Evolutionary conservation across 176 grass and related monocot species (phyloP).

Genomic region (Juncus effusus): DNA sequence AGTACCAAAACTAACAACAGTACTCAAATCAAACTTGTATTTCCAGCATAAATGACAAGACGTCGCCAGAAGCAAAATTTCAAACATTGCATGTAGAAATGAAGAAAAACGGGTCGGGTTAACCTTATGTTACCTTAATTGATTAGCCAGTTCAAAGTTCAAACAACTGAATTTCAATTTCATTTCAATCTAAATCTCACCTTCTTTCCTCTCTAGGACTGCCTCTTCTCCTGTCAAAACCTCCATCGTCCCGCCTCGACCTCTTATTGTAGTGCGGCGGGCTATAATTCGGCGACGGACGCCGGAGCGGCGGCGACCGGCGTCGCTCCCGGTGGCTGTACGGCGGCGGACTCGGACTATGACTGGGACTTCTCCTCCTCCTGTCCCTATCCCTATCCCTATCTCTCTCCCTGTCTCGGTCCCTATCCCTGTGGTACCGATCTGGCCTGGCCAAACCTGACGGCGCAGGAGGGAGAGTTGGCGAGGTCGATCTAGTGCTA

Average conservation of each 20-base stretch:
- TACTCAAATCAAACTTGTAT: background rate
- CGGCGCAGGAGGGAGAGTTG: slow-evolving; percentile 35
- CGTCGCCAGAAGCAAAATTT: no score
- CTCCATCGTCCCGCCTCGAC: slow-evolving; percentile 49
- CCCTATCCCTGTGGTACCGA: slow-evolving; percentile 49
- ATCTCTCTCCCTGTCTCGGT: slow-evolving; percentile 35
- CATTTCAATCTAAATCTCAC: slow-evolving; percentile 34
- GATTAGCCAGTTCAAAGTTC: slow-evolving; percentile 7
- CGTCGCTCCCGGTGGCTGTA: slow-evolving; percentile 52
- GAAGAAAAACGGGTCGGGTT: no score
- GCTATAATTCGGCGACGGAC: slow-evolving; percentile 46
- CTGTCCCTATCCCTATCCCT: slow-evolving; percentile 39
- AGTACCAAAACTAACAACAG: background rate
- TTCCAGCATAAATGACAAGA: no score
- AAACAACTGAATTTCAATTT: background rate
- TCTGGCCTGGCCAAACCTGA: slow-evolving; percentile 48
- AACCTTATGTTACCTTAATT: background rate
- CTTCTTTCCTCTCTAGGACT: slow-evolving; percentile 66
- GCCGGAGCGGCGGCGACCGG: slow-evolving; percentile 62
- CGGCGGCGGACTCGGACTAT: slow-evolving; percentile 52
- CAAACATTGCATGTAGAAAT: background rate
- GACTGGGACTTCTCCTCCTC: slow-evolving; percentile 22
- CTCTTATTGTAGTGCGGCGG: slow-evolving; percentile 51
- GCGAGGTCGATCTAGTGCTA: slow-evolving; percentile 38
- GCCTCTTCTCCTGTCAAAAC: slow-evolving; percentile 77